Percentiles rank a stretch among this genome's conserved stretches.
Conservation (phyloP, 2,329 filamentous ascomycete genomes). For the Penicillium fuscoglaucum region DNA sequence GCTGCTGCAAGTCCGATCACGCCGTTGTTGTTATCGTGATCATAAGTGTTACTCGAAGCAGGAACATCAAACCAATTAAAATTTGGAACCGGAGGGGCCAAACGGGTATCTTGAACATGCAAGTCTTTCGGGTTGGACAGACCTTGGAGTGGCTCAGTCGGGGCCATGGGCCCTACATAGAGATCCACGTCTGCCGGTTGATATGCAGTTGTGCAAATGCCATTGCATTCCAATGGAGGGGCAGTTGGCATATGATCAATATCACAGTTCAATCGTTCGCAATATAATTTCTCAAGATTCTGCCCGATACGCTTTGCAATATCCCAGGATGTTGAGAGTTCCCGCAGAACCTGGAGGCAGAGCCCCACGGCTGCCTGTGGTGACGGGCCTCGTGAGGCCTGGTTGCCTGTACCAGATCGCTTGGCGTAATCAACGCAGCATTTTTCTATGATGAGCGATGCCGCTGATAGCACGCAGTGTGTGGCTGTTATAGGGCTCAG, state of each 20-base stretch:
- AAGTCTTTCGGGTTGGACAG: background rate
- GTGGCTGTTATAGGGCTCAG: slow-evolving; percentile 39
- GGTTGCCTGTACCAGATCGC: background rate
- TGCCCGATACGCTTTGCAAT: slow-evolving; percentile 25
- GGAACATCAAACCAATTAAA: slow-evolving; percentile 2
- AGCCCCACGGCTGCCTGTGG: slow-evolving; percentile 19
- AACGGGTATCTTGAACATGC: background rate
- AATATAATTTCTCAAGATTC: slow-evolving; percentile 24
- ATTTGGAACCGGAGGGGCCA: background rate
- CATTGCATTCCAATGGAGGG: background rate
- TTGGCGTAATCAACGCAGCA: slow-evolving; percentile 11
- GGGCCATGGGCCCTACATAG: background rate
- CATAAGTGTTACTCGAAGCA: background rate
- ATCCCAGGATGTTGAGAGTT: slow-evolving; percentile 26
- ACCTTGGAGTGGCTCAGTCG: background rate
- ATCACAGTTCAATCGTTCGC: slow-evolving; percentile 15
- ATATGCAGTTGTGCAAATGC: background rate
- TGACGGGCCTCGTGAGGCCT: slow-evolving; percentile 1
- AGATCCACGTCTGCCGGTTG: background rate
- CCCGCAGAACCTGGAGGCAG: slow-evolving; percentile 20
- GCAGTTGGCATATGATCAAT: slow-evolving; percentile 11
- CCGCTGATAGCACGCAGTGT: slow-evolving; percentile 38
- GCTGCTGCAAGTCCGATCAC: background rate
- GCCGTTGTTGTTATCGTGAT: background rate
- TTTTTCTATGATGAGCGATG: slow-evolving; percentile 29